These are phyloP conservation scores for Myxozyma udenii DNA, from an alignment of 805 yeast genomes.

Conservation along the genomic window DNA sequence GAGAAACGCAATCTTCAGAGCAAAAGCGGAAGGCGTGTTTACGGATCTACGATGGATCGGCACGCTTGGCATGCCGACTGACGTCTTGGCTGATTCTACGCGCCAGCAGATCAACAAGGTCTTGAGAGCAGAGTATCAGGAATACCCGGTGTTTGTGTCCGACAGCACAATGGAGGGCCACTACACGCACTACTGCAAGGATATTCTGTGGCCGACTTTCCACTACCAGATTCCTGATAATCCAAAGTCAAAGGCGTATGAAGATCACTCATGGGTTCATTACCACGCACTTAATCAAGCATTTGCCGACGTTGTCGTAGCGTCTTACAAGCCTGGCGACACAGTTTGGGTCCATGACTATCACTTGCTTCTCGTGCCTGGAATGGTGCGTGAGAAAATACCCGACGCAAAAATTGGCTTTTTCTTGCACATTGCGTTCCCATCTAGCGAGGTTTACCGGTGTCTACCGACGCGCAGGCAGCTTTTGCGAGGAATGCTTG, in stretches of 20 bases:
- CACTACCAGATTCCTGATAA: slow-evolving; percentile 94
- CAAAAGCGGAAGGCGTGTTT: slow-evolving; percentile 40
- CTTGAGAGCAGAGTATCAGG: slow-evolving; percentile 47
- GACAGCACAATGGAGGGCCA: slow-evolving; percentile 87
- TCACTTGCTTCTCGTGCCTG: slow-evolving; percentile 82
- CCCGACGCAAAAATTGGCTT: slow-evolving; percentile 89
- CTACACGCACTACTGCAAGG: slow-evolving; percentile 87
- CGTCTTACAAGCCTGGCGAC: slow-evolving; percentile 65
- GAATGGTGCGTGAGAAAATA: slow-evolving; percentile 67
- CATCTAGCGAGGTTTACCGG: slow-evolving; percentile 90
- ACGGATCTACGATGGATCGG: slow-evolving; percentile 70
- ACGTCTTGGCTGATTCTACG: slow-evolving; percentile 61
- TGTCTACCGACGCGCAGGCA: slow-evolving; percentile 84
- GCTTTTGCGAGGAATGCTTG: slow-evolving; percentile 76
- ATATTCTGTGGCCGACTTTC: slow-evolving; percentile 93
- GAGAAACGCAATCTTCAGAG: slow-evolving; percentile 72
- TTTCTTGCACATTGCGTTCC: slow-evolving; percentile 90
- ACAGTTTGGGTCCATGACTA: slow-evolving; percentile 92
- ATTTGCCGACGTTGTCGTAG: slow-evolving; percentile 73
- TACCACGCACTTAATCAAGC: slow-evolving; percentile 71
- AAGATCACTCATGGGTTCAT: slow-evolving; percentile 90
- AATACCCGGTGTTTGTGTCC: slow-evolving; percentile 65
- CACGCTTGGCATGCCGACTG: slow-evolving; percentile 88
- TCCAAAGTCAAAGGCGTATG: slow-evolving; percentile 89
- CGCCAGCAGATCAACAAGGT: slow-evolving; percentile 51